Evolutionary conservation across 768 basidiomycete species (phyloP), one percentile per base, ranked within the genome.

Genomic region (Termitomyces sp.): DNA sequence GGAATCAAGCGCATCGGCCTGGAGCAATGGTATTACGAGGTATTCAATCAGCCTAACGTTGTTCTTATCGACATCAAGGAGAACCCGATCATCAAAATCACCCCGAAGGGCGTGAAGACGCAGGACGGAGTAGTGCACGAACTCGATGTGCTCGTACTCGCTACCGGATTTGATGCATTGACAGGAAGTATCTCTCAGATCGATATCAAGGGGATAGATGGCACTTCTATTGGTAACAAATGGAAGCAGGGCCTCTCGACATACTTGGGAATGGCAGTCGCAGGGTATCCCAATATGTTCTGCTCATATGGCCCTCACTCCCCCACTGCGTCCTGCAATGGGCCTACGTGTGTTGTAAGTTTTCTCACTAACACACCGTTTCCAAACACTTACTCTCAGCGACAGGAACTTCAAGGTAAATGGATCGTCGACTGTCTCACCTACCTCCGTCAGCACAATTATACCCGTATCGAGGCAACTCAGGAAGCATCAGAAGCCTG

Each of bases 261-360:
- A 16, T 17, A 37, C 6, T 16, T 37, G 16, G 35, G 67, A 14
- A 23, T 67, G 61, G 57, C 59, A 10, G 50, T 45, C 9, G 51
- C 61, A 2, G 53, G 58, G 19, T 68, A 56, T 49, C 67, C 66
- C 4, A 68, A 68, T 48, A 63, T 68, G 64, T 68, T 67, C 59
- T 67, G 64, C 59, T 51, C 58, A 21, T 67, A 67, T 44, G 67
- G 66, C 1, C 64, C 66, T 21, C 67, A 68, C 3, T 63, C 54
- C 17, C 66, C 67, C 3, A 67, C 66, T 2, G 66, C 63, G 3
- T 66, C 64, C 45, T 62, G 60, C 46, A 68, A 66, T 35, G 66
- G 66, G 1, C 67, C 67, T 0, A 67, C 62, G 3, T 64, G 61
- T 19, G 35, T 16, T 5, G 35, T 68, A 51, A 23, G 66, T 55